These are phyloP conservation scores for Alternaria brassicicola DNA, from an alignment of 2,329 filamentous ascomycete species.

Conservation along the genomic window DNA sequence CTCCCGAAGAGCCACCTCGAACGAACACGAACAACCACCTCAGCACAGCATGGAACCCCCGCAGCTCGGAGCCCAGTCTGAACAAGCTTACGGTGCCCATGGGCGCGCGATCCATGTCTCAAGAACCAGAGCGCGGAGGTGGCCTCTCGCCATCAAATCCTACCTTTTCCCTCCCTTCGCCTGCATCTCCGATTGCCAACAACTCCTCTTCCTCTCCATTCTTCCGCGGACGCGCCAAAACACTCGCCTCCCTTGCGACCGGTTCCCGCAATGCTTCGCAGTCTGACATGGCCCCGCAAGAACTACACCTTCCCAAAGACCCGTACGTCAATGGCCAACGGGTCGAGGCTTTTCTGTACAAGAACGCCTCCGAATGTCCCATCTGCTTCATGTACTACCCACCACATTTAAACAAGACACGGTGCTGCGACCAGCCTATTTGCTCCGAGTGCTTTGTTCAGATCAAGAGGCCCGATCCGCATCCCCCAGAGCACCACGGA, in stretches of 20 bases:
- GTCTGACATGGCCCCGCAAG: constrained; percentile 74
- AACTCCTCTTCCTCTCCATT: constrained; percentile 54
- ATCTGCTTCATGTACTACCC: constrained; percentile 98
- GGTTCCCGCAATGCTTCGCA: constrained; percentile 75
- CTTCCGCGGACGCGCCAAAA: constrained; percentile 87
- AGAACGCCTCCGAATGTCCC: constrained; percentile 86
- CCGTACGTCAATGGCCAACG: constrained; percentile 93
- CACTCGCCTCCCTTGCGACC: constrained; percentile 79
- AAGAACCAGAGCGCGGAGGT: constrained; percentile 73
- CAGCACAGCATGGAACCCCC: constrained; percentile 50
- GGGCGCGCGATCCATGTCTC: constrained; percentile 75
- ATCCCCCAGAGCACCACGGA: constrained; percentile 77
- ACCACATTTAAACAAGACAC: constrained; percentile 88
- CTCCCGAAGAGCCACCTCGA: constrained; percentile 68
- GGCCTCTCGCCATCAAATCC: constrained; percentile 65
- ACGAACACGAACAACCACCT: constrained; percentile 41
- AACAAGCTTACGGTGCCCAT: constrained; percentile 82
- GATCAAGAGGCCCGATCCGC: constrained; percentile 92
- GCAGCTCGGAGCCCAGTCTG: constrained; percentile 65
- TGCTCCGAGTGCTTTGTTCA: constrained; percentile 99
- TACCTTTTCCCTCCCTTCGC: constrained; percentile 66
- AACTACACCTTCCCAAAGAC: constrained; percentile 79
- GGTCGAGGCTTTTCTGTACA: constrained; percentile 91
- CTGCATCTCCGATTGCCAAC: constrained; percentile 59
- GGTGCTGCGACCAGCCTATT: constrained; percentile 94